These are phyloP conservation scores for Echria macrotheca DNA, from an alignment of 495 filamentous ascomycete species.

Conservation along the genomic window DNA sequence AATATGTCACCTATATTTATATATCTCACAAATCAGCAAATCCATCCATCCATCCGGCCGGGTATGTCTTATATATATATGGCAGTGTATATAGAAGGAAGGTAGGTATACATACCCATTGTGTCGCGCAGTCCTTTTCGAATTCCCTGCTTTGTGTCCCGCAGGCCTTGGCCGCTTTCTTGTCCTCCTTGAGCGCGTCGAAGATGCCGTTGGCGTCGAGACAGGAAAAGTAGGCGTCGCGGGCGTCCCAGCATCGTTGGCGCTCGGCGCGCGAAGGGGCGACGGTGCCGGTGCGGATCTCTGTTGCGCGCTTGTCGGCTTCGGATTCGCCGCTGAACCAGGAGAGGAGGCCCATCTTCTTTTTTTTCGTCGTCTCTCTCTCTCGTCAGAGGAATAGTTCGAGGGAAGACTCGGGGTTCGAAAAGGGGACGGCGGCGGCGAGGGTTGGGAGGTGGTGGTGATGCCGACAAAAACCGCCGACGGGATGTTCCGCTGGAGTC, in stretches of 20 bases:
- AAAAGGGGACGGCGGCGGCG: background rate
- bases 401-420: background rate
- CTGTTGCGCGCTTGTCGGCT: slow-evolving; percentile 45
- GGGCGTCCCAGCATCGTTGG: slow-evolving; percentile 75
- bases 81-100: too few relatives aligned
- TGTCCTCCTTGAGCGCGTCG: slow-evolving; percentile 71
- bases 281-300: slow-evolving; percentile 54
- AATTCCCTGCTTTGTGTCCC: slow-evolving; percentile 59
- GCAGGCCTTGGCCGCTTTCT: slow-evolving; percentile 60
- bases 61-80: too few relatives aligned
- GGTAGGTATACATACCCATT: slow-evolving; percentile 21
- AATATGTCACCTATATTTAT: slow-evolving; percentile 87
- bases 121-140: slow-evolving; percentile 63
- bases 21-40: background rate
- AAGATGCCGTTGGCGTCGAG: slow-evolving; percentile 75
- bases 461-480: background rate
- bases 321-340: slow-evolving; percentile 37
- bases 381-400: background rate
- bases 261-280: slow-evolving; percentile 75
- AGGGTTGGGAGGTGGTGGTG: background rate
- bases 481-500: slow-evolving; percentile 3
- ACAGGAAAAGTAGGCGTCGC: slow-evolving; percentile 82
- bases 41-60: background rate
- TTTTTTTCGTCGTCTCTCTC: background rate
- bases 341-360: slow-evolving; percentile 40